Base-by-base conservation (phyloP, 2,329 filamentous ascomycete species). In the Aspergillus jensenii region DNA sequence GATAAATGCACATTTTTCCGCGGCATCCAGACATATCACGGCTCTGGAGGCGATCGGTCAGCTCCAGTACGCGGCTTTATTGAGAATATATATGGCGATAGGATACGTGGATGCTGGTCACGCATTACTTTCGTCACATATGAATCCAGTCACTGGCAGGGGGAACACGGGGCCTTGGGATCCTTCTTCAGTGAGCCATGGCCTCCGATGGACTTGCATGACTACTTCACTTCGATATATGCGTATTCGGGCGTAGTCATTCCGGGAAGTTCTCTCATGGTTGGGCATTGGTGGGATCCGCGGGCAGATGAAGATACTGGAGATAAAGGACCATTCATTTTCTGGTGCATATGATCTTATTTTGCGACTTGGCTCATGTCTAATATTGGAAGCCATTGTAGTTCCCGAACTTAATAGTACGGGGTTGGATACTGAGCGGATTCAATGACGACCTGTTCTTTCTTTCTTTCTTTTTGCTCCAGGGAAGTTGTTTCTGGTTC, bases 171-270 rank as follows among this genome's bases (percentile, higher is more conserved):
- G 12, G 8, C 17, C 23, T 6, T 2, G 56, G 35, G 45, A 8
- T 46, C 23, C 14, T 33, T 63, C 23, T 50, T 55, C n/a, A 45
- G 59, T 19, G 61, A 64, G 33, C 51, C 50, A 8, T 67, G 62
- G 64, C 53, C 47, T 9, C 59, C 65, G 6, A 21, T 33, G 17
- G 52, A 61, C 35, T 48, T 66, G 23, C 51, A 61, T 23, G 45
- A 43, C 0, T 62, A 72, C 52, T 72, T 73, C 45, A 56, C 65
- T 17, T 74, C 73, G 60, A 67, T 76, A 2, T 78, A 76, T 67
- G 76, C 70, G 4, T 83, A 82, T 56, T 79, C 83, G 64, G 80
- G 77, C 0, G 67, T 77, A 21, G 68, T 83, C 12, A 59, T 81
- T 4, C 81, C 80, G 3, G 78, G 80, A 4, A 75, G 75, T 1